Evolutionary conservation across 352 stramenopile species (phyloP).

Genomic region (Saprolegnia parasitica): DNA sequence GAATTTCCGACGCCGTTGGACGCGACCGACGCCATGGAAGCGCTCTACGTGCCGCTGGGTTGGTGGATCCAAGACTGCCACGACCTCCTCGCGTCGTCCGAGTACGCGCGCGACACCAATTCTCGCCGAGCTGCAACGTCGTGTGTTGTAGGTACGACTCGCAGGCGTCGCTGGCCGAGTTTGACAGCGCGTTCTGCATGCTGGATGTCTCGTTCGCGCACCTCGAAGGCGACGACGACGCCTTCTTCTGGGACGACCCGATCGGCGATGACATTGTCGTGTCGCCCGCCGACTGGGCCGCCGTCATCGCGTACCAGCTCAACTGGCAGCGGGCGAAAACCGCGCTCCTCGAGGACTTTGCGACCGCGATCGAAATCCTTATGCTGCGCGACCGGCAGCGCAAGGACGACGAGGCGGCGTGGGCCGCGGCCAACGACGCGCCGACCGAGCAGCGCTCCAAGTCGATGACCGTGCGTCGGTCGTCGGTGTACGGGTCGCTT

Average conservation of each 20-base stretch:
- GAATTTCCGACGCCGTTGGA: not conserved
- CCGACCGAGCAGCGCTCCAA: not conserved
- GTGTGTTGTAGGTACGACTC: not conserved
- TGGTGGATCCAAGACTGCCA: not conserved
- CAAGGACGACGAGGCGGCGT: not conserved
- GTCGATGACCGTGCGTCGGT: not conserved
- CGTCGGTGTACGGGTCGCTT: not conserved
- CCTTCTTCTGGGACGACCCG: not conserved
- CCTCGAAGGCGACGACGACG: not conserved
- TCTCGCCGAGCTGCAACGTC: too few relatives aligned
- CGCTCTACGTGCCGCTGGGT: not conserved
- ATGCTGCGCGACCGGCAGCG: not conserved
- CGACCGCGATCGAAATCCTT: not conserved
- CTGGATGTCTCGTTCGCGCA: not conserved
- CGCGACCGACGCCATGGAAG: not conserved
- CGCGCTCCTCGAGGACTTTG: not conserved
- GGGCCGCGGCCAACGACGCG: not conserved
- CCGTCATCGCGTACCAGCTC: not conserved
- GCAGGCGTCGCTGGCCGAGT: not conserved
- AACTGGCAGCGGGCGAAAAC: not conserved
- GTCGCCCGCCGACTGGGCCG: not conserved
- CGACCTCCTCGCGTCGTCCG: not conserved
- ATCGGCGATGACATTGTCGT: not conserved
- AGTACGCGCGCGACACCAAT: too few relatives aligned
- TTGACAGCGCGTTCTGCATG: not conserved